Conservation (phyloP, 768 basidiomycete species). For the Termitomyces sp. region DNA sequence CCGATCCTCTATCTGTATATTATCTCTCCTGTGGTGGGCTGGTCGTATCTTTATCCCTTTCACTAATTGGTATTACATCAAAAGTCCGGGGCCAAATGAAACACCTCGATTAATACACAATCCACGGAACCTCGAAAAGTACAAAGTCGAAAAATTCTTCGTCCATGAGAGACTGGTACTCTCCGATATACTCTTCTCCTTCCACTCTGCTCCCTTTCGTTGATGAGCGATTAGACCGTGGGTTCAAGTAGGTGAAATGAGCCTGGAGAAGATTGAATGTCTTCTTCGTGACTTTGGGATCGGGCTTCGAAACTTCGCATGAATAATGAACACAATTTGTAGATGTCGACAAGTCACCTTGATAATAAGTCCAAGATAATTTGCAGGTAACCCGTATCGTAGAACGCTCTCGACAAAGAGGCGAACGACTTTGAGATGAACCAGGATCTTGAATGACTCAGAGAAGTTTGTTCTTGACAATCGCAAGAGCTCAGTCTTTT, state of each 20-base stretch:
- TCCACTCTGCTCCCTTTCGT: conserved; percentile 33
- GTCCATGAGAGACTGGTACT: conserved; percentile 90
- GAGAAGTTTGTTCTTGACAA: conserved; percentile 94
- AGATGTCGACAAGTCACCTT: conserved; percentile 49
- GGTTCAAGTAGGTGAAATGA: conserved; percentile 78
- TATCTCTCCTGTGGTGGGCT: conserved; percentile 49
- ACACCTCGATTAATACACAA: conserved; percentile 47
- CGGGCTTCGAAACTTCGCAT: conserved; percentile 50
- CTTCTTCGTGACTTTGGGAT: conserved; percentile 79
- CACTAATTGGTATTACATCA: conserved; percentile 44
- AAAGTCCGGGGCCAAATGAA: conserved; percentile 13
- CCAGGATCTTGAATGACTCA: conserved; percentile 90
- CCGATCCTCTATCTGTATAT: conserved; percentile 37
- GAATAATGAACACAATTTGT: neutral
- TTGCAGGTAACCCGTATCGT: conserved; percentile 90
- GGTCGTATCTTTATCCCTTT: conserved; percentile 56
- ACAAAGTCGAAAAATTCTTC: conserved; percentile 97
- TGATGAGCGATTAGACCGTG: conserved; percentile 52
- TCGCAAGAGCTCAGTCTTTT: conserved; percentile 84
- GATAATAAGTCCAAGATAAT: conserved; percentile 76
- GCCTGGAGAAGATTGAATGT: conserved; percentile 64
- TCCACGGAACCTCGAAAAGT: conserved; percentile 90
- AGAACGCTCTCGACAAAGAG: conserved; percentile 94
- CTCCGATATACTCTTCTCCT: conserved; percentile 74
- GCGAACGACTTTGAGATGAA: conserved; percentile 88